phyloP scores from a whole-genome alignment of 2,329 filamentous ascomycete species.

The Rhynchosporium agropyri region DNA sequence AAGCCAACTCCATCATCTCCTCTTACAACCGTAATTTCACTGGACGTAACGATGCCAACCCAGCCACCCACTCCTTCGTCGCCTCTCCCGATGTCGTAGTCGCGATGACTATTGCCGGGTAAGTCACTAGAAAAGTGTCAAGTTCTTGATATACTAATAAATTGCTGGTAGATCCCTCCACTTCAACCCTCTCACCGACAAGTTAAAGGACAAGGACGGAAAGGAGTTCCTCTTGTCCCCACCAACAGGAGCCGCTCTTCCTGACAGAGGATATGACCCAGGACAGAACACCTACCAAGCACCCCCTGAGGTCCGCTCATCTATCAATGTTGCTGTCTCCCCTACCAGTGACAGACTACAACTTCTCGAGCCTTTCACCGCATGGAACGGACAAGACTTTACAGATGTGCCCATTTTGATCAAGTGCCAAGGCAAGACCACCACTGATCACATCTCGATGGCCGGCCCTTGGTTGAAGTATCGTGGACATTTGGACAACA shows the following conservation, averaged over 20 bases:
- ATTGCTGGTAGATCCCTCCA: constrained; percentile 52
- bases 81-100: constrained; percentile 89
- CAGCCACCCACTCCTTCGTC: constrained; percentile 91
- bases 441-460: constrained; percentile 97
- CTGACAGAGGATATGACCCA: constrained; percentile 80
- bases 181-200: constrained; percentile 96
- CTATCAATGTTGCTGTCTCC: constrained; percentile 78
- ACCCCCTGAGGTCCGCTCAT: constrained; percentile 75
- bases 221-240: constrained; percentile 89
- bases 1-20: constrained; percentile 94
- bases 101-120: constrained; percentile 80
- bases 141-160: not conserved
- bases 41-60: constrained; percentile 94
- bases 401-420: constrained; percentile 86
- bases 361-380: constrained; percentile 79
- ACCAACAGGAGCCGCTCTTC: constrained; percentile 81
- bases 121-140: not conserved
- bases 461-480: constrained; percentile 98
- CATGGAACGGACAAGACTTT: constrained; percentile 94
- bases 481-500: constrained; percentile 98
- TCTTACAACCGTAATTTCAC: constrained; percentile 99
- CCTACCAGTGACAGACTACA: constrained; percentile 93
- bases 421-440: constrained; percentile 96
- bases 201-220: constrained; percentile 90
- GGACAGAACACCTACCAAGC: constrained; percentile 95